These are phyloP conservation scores for Artemisia annua DNA, from an alignment of 129 eudicot species.

Conservation along the genomic window DNA sequence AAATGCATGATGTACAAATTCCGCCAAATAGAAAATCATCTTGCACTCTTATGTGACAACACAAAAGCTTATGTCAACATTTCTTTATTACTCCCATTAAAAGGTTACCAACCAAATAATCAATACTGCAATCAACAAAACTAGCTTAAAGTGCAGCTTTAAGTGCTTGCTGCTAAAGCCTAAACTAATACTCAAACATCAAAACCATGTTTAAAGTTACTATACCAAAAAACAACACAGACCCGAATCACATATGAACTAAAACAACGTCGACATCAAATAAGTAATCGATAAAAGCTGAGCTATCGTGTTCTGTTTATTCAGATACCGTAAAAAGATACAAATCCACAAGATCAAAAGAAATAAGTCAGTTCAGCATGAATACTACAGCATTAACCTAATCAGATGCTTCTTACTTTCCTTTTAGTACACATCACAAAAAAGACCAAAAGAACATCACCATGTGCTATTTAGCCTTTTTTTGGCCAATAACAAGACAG, in stretches of 20 bases:
- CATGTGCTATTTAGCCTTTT: conserved; percentile 16
- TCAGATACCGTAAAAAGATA: conserved; percentile 42
- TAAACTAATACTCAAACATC: neutral
- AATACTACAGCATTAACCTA: conserved; percentile 63
- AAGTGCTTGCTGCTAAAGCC: neutral
- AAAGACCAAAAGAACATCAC: conserved; percentile 32
- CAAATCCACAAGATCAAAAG: conserved; percentile 48
- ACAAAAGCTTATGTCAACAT: neutral
- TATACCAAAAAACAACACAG: neutral
- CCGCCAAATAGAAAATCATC: neutral
- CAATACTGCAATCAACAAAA: neutral
- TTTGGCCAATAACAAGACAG: conserved; percentile 40
- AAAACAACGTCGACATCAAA: conserved; percentile 3
- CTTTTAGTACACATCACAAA: conserved; percentile 45
- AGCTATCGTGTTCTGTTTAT: conserved; percentile 43
- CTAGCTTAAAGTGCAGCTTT: neutral
- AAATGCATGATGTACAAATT: neutral
- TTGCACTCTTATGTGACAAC: neutral
- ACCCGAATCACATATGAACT: neutral
- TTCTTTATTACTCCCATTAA: neutral
- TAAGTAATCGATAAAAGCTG: conserved; percentile 25
- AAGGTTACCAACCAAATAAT: neutral
- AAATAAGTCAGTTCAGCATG: conserved; percentile 38
- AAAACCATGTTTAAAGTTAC: neutral
- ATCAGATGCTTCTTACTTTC: conserved; percentile 33